Conservation (phyloP, 73 alveolate genomes). For the Stentor coeruleus region DNA sequence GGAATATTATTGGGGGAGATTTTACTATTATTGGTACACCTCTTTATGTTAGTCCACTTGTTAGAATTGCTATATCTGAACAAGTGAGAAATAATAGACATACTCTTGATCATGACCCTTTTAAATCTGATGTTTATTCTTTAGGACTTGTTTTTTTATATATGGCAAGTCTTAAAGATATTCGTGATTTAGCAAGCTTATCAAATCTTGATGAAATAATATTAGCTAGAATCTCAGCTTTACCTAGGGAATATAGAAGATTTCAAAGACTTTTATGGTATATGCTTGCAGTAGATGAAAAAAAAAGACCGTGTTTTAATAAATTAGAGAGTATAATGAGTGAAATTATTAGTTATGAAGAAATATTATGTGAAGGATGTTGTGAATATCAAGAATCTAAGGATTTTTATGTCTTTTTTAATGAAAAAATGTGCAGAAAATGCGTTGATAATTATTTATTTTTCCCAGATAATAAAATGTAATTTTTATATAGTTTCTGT, state of each 20-base stretch:
- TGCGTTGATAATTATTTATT: too few relatives aligned
- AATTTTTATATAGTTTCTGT: too few relatives aligned
- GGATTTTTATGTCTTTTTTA: too few relatives aligned
- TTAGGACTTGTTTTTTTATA: slow-evolving; percentile 10
- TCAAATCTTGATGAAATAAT: too few relatives aligned
- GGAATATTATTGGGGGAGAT: neutral
- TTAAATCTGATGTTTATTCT: slow-evolving; percentile 25
- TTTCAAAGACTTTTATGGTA: neutral
- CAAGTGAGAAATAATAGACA: too few relatives aligned
- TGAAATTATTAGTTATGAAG: too few relatives aligned
- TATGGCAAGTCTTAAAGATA: neutral
- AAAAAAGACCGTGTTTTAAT: neutral
- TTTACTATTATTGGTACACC: neutral
- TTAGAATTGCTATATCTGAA: neutral
- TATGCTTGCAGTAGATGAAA: neutral
- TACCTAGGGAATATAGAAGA: neutral
- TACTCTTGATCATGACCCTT: neutral
- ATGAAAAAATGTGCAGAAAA: too few relatives aligned
- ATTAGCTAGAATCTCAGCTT: neutral
- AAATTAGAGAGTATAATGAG: too few relatives aligned
- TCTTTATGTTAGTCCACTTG: neutral
- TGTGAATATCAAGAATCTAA: too few relatives aligned
- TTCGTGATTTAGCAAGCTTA: neutral
- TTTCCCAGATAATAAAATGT: too few relatives aligned
- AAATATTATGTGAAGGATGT: too few relatives aligned